Evolutionary conservation across 192 early-diverging fungal species (phyloP).

Genomic region (Mortierella antarctica): DNA sequence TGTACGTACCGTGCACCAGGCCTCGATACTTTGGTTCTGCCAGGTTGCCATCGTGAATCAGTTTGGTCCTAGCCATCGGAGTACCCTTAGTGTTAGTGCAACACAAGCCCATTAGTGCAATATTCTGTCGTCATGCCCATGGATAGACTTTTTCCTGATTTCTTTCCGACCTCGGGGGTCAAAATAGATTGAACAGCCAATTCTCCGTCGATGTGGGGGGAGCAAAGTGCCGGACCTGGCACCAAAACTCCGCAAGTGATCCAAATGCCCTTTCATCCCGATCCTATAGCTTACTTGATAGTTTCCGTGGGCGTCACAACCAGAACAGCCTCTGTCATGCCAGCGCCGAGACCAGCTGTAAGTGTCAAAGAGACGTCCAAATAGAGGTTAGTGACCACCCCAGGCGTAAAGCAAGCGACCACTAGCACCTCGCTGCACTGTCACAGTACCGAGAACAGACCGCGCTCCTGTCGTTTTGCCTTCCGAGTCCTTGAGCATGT

Average conservation of each 20-base stretch:
- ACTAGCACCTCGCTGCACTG: not conserved
- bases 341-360: conserved; percentile 83
- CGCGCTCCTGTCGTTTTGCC: conserved; percentile 72
- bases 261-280: too few species aligned
- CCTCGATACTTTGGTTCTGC: conserved; percentile 79
- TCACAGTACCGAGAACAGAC: conserved; percentile 63
- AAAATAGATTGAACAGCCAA: too few species aligned
- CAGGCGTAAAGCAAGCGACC: not conserved
- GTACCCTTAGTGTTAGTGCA: not conserved
- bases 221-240: too few species aligned
- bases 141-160: not conserved
- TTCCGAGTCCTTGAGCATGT: conserved; percentile 71
- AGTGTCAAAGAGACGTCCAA: not conserved
- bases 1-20: conserved; percentile 73
- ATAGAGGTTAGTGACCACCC: not conserved
- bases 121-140: too few species aligned
- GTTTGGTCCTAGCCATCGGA: conserved; percentile 73
- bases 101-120: not conserved
- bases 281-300: conserved; percentile 73
- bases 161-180: too few species aligned
- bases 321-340: conserved; percentile 85
- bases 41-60: conserved; percentile 90
- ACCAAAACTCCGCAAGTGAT: too few species aligned
- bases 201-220: too few species aligned
- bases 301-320: conserved; percentile 94